Percentiles rank a stretch among this genome's conserved stretches.
These are phyloP conservation scores for Fusarium sp. DNA, from an alignment of 2,329 filamentous ascomycete genomes.

Conservation along the genomic window DNA sequence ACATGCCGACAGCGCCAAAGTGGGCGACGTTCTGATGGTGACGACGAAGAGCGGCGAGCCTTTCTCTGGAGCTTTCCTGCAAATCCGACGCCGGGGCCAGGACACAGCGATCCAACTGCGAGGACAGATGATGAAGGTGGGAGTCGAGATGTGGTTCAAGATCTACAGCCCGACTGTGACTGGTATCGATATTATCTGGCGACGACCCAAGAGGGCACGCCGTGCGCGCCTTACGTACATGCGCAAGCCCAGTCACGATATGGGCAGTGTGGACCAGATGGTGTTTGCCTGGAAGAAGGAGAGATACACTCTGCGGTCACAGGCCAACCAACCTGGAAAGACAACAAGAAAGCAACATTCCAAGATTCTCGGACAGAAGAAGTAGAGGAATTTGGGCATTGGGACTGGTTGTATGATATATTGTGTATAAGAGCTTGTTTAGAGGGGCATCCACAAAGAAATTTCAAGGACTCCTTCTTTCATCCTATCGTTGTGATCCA, in stretches of 20 bases:
- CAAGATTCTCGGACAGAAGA: constrained; percentile 40
- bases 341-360: constrained; percentile 25
- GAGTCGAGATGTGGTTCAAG: constrained; percentile 98
- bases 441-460: constrained; percentile 38
- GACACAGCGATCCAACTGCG: constrained; percentile 90
- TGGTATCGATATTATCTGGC: constrained; percentile 93
- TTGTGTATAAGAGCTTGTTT: constrained; percentile 44
- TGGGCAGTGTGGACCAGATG: constrained; percentile 85
- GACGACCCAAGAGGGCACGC: constrained; percentile 84
- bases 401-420: constrained; percentile 51
- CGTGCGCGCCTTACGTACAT: constrained; percentile 92
- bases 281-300: constrained; percentile 69
- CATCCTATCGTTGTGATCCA: no score
- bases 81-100: constrained; percentile 87
- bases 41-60: constrained; percentile 85
- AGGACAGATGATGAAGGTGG: constrained; percentile 86
- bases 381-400: constrained; percentile 6
- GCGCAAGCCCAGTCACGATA: constrained; percentile 88
- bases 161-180: constrained; percentile 90
- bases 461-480: not conserved
- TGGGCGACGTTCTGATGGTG: constrained; percentile 92
- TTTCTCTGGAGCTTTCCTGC: constrained; percentile 89
- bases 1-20: constrained; percentile 83
- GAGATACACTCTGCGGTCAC: constrained; percentile 57
- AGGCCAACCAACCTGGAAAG: constrained; percentile 50